These are phyloP conservation scores for Exophiala aquamarina DNA, from an alignment of 2,329 filamentous ascomycete genomes.

Conservation along the genomic window DNA sequence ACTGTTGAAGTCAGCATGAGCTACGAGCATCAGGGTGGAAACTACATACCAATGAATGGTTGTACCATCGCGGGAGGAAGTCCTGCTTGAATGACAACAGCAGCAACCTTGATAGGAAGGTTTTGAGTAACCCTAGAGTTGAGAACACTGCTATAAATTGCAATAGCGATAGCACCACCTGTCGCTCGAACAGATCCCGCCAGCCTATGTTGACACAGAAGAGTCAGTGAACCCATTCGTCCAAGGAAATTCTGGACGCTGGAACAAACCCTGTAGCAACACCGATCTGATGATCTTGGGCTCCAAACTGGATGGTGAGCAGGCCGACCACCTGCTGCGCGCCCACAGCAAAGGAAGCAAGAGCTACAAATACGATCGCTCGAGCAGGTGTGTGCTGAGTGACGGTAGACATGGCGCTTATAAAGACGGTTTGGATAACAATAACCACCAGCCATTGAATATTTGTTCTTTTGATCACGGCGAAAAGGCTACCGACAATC, in stretches of 20 bases:
- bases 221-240: not conserved
- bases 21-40: no score
- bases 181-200: not conserved
- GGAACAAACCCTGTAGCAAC: not conserved
- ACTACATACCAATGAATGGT: not conserved
- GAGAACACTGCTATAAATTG: not conserved
- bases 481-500: not conserved
- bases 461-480: not conserved
- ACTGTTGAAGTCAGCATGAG: not conserved
- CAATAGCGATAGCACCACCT: not conserved
- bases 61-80: not conserved
- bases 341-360: not conserved
- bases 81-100: not conserved
- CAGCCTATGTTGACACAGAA: not conserved
- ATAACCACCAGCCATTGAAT: not conserved
- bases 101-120: not conserved
- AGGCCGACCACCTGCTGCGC: not conserved
- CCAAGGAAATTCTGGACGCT: not conserved
- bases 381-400: not conserved
- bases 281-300: not conserved
- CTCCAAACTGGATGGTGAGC: not conserved
- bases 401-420: not conserved
- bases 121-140: not conserved
- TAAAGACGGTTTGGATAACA: conserved; percentile 2
- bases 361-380: conserved; percentile 1